Evolutionary conservation across 306 rosid species (phyloP).

Genomic region (Morella rubra): DNA sequence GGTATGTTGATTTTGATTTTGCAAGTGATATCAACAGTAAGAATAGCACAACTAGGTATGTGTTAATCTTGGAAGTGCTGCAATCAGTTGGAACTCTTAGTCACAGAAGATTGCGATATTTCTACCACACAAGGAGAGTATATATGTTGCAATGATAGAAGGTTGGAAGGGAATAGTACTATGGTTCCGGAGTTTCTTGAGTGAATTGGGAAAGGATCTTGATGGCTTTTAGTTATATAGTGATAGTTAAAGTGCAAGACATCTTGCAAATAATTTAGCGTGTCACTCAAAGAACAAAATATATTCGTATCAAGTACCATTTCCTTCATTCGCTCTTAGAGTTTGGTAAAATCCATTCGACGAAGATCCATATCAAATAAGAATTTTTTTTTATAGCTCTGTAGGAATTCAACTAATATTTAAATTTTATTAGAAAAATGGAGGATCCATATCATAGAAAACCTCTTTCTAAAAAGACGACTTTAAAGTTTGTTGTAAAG

Average conservation of each 20-base stretch:
- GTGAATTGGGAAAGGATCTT: neutral
- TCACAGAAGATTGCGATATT: neutral
- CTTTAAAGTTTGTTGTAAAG: no score
- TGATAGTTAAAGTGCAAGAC: neutral
- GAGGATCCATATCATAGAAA: no score
- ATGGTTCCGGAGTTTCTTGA: neutral
- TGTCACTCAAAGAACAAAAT: neutral
- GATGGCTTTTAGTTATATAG: neutral
- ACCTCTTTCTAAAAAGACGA: no score
- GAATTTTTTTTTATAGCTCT: no score
- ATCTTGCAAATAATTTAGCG: neutral
- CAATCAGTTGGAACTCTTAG: neutral
- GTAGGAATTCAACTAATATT: no score
- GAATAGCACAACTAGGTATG: neutral
- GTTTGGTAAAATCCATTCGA: neutral
- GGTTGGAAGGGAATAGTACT: neutral
- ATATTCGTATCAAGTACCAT: neutral
- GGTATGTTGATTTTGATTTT: neutral
- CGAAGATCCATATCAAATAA: neutral
- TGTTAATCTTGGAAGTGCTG: neutral
- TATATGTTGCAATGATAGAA: neutral
- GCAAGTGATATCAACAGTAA: neutral
- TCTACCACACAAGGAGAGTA: neutral
- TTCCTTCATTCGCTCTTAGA: neutral
- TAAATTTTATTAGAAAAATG: no score